phyloP scores from a whole-genome alignment of 805 yeast genomes.

The Yarrowia keelungensis region DNA sequence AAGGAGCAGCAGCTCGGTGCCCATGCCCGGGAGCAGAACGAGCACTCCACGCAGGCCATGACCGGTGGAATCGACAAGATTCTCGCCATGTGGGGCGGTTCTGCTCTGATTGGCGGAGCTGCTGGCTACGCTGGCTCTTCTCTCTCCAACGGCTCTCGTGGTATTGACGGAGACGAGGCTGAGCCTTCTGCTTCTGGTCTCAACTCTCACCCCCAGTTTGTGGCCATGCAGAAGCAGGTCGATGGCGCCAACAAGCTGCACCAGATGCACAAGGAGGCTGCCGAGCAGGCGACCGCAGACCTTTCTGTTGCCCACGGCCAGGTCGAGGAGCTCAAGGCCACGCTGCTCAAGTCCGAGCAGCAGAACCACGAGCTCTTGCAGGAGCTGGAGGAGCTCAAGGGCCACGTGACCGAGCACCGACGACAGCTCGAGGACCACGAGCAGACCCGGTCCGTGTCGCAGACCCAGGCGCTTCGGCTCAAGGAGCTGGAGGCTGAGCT shows the following conservation, averaged over 20 bases:
- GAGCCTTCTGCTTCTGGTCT: slow-evolving; percentile 28
- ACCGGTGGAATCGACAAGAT: slow-evolving; percentile 43
- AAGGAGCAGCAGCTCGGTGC: slow-evolving; percentile 41
- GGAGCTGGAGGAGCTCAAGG: slow-evolving; percentile 43
- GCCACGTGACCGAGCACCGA: slow-evolving; percentile 44
- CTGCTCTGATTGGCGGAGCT: slow-evolving; percentile 40
- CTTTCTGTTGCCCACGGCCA: slow-evolving; percentile 31
- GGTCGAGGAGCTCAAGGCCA: slow-evolving; percentile 43
- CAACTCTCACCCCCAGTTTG: slow-evolving; percentile 39
- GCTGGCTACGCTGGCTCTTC: slow-evolving; percentile 21
- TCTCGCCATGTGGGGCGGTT: slow-evolving; percentile 45
- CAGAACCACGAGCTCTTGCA: slow-evolving; percentile 41
- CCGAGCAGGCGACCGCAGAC: slow-evolving; percentile 46
- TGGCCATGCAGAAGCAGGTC: slow-evolving; percentile 39
- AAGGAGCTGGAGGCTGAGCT: slow-evolving; percentile 42
- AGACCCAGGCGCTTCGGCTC: slow-evolving; percentile 39
- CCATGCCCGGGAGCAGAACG: slow-evolving; percentile 42
- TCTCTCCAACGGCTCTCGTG: slow-evolving; percentile 36
- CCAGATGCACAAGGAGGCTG: slow-evolving; percentile 47
- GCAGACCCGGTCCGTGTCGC: slow-evolving; percentile 40
- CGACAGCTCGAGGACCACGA: slow-evolving; percentile 38
- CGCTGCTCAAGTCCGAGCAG: slow-evolving; percentile 42
- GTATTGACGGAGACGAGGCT: slow-evolving; percentile 25
- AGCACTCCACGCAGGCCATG: slow-evolving; percentile 43
- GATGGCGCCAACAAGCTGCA: slow-evolving; percentile 41